Evolutionary conservation across 306 rosid species (phyloP), one percentile per base, ranked within the genome.

Genomic region (Myrica gale): DNA sequence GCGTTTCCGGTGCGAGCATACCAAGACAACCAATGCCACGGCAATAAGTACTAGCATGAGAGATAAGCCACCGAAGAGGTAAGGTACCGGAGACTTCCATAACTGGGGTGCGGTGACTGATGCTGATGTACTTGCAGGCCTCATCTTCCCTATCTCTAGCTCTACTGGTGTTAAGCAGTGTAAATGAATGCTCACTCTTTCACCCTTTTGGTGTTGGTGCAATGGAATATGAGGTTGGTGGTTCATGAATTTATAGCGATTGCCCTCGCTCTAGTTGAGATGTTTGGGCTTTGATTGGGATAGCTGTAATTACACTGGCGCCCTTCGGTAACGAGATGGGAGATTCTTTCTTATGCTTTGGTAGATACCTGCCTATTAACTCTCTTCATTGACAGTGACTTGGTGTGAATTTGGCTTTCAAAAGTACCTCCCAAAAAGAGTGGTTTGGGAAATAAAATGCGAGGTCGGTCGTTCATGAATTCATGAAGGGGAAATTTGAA

Each of bases 71-170:
- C 99, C 97, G 74, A 89, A 92, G 12, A 96, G 87, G 80, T 92
- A 96, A 3, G 97, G 99, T 17, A 88, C 62, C 44, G 98, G 97
- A 20, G 99, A 85, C 43, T 79, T 81, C 99, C 96, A 96, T 43
- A 83, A 52, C 72, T 66, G 79, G 7, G 65, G 26, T 42, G 42
- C 78, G 41, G 44, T 76, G 19, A 3, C 21, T 21, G 77, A 5
- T 44, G 84, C 50, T 77, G 88, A 81, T 63, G 42, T 84, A 19
- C 42, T 78, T 19, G 89, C 1, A 5, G 92, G 81, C 74, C 87
- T 76, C 88, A 85, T 86, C 26, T 54, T 2, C 69, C 12, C 77
- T 77, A 3, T 19, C 19, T 55, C 45, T 61, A 32, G 37, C 37
- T 32, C 37, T 32, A 32, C 37, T 32, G 37, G 37, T 32, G 37